Evolutionary conservation across 257 asterid species (phyloP).

Genomic region (Knoxia roxburghii): DNA sequence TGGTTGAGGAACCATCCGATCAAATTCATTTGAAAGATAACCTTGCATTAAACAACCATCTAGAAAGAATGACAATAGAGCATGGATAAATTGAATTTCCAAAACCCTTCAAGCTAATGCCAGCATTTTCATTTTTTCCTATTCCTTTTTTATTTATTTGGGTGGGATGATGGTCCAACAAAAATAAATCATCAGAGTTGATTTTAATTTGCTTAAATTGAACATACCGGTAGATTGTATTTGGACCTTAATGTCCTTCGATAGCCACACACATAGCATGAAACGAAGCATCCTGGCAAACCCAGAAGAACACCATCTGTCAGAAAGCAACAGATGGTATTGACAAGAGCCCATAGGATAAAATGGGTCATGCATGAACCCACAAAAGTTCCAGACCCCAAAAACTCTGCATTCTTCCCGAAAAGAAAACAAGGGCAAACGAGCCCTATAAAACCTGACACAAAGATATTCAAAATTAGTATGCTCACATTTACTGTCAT

Average conservation of each 20-base stretch:
- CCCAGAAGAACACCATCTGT: slow-evolving; percentile 72
- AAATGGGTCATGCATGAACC: slow-evolving; percentile 79
- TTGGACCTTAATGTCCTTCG: slow-evolving; percentile 66
- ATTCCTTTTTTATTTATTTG: not conserved
- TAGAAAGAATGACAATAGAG: not conserved
- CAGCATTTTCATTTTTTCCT: not conserved
- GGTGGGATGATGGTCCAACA: not conserved
- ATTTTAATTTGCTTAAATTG: not conserved
- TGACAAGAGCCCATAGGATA: slow-evolving; percentile 64
- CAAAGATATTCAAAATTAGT: slow-evolving; percentile 16
- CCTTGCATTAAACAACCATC: slow-evolving; percentile 2
- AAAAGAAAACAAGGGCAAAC: slow-evolving; percentile 86
- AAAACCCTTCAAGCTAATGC: not conserved
- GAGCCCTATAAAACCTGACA: slow-evolving; percentile 70
- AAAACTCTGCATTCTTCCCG: slow-evolving; percentile 66
- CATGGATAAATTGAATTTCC: not conserved
- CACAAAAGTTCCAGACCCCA: slow-evolving; percentile 41
- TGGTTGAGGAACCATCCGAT: no score
- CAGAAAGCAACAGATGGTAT: slow-evolving; percentile 68
- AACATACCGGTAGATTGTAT: slow-evolving; percentile 75
- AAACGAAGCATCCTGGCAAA: slow-evolving; percentile 86
- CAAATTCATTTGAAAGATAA: not conserved
- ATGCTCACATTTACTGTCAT: not conserved
- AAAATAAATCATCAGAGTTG: not conserved
- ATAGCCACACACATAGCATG: slow-evolving; percentile 87